These are phyloP conservation scores for Ophiostoma quercus DNA, from an alignment of 2,329 filamentous ascomycete species.

Conservation along the genomic window DNA sequence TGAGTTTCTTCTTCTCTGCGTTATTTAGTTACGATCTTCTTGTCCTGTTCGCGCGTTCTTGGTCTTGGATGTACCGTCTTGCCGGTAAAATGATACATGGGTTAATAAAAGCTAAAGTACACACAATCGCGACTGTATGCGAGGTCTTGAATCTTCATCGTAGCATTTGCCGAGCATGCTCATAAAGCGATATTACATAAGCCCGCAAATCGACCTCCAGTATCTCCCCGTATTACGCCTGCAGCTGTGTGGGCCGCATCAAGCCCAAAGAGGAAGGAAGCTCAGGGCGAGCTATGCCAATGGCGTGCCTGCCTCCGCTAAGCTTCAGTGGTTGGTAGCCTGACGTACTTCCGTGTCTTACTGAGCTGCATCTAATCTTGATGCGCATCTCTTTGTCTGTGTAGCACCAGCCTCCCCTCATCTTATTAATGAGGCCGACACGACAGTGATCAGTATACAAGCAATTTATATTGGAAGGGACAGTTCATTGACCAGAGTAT, in stretches of 20 bases:
- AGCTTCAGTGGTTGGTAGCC: neutral
- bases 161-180: neutral
- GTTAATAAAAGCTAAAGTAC: conserved; percentile 1
- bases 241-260: neutral
- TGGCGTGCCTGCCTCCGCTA: conserved; percentile 11
- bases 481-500: neutral
- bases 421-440: neutral
- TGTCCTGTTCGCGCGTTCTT: neutral
- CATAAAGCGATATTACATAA: neutral
- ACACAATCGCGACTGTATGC: neutral
- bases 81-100: conserved; percentile 10
- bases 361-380: neutral
- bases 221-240: neutral
- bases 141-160: neutral
- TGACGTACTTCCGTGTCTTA: neutral
- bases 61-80: neutral
- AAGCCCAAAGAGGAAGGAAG: conserved; percentile 8
- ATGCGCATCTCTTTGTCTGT: neutral
- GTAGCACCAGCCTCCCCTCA: conserved; percentile 9
- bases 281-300: neutral
- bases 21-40: neutral
- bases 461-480: neutral
- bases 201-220: neutral
- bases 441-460: neutral
- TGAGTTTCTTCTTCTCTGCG: neutral